phyloP scores from a whole-genome alignment of 768 basidiomycete species.

The Podaxis sp. region DNA sequence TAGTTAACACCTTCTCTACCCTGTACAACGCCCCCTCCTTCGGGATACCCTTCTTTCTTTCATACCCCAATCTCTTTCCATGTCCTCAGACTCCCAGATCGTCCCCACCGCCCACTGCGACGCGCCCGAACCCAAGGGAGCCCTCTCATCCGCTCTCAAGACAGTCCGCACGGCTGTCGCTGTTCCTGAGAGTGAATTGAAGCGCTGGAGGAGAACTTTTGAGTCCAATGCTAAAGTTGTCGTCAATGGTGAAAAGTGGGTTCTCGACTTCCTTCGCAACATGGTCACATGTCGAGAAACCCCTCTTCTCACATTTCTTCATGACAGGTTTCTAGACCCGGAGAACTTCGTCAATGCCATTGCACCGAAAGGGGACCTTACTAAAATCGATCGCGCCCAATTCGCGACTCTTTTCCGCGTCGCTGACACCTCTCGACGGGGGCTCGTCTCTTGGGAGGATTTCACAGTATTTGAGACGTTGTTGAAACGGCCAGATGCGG shows the following conservation, averaged over 20 bases:
- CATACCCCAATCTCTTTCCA: slow-evolving; percentile 33
- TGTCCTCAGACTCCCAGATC: slow-evolving; percentile 39
- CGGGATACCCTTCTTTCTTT: slow-evolving; percentile 30
- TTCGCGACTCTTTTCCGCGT: slow-evolving; percentile 90
- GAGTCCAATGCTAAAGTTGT: slow-evolving; percentile 77
- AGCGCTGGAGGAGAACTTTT: slow-evolving; percentile 86
- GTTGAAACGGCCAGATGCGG: slow-evolving; percentile 91
- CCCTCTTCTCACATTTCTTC: slow-evolving; percentile 14
- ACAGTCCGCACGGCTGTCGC: slow-evolving; percentile 67
- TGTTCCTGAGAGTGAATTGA: slow-evolving; percentile 79
- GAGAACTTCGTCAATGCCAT: slow-evolving; percentile 95
- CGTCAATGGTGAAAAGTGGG: slow-evolving; percentile 80
- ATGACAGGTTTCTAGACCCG: slow-evolving; percentile 74
- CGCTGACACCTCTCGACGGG: slow-evolving; percentile 75
- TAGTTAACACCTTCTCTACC: slow-evolving; percentile 17
- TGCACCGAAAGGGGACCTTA: slow-evolving; percentile 81
- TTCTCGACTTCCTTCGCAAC: slow-evolving; percentile 19
- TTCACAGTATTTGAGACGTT: slow-evolving; percentile 94
- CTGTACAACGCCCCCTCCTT: slow-evolving; percentile 13
- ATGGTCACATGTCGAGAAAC: slow-evolving; percentile 22
- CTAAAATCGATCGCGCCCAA: slow-evolving; percentile 83
- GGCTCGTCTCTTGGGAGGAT: slow-evolving; percentile 90
- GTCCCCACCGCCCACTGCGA: slow-evolving; percentile 58
- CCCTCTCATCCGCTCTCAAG: slow-evolving; percentile 55
- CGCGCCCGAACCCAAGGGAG: slow-evolving; percentile 34